Evolutionary conservation across 257 asterid species (phyloP).

Genomic region (Knoxia roxburghii): DNA sequence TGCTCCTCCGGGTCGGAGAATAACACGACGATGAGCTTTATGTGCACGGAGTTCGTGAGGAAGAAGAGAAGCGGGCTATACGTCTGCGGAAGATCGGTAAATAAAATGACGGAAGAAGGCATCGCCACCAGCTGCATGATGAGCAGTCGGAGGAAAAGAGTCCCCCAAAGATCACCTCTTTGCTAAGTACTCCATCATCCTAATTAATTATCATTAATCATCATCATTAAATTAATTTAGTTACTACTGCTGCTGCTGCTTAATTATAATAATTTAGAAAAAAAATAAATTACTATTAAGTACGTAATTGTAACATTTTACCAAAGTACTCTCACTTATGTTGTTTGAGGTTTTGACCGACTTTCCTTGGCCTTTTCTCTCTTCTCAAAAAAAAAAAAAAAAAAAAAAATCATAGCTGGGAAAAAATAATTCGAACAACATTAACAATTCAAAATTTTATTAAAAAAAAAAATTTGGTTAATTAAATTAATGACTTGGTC

Average conservation of each 20-base stretch:
- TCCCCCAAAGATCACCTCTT: conserved; percentile 92
- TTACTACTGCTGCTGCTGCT: too few relatives aligned
- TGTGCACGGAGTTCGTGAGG: conserved; percentile 65
- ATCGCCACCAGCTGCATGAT: conserved; percentile 67
- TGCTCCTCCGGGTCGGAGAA: conserved; percentile 67
- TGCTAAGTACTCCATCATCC: conserved; percentile 67
- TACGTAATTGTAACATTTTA: neutral
- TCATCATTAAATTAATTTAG: too few relatives aligned
- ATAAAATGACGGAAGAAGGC: conserved; percentile 59
- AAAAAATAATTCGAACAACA: too few relatives aligned
- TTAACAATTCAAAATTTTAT: too few relatives aligned
- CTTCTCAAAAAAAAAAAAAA: neutral
- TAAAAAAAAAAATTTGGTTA: conserved; percentile 28
- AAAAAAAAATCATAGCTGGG: neutral
- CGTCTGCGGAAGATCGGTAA: conserved; percentile 57
- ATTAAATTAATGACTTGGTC: conserved; percentile 70
- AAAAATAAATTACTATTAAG: neutral
- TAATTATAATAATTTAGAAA: too few relatives aligned
- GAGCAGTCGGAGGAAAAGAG: conserved; percentile 73
- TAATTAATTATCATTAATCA: too few relatives aligned
- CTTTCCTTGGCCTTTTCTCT: neutral
- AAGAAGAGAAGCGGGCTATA: conserved; percentile 78
- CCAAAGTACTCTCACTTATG: neutral
- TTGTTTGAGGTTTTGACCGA: conserved; percentile 13
- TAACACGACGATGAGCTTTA: conserved; percentile 45